Base-by-base conservation (phyloP, 306 rosid species). In the Castanea sativa region DNA sequence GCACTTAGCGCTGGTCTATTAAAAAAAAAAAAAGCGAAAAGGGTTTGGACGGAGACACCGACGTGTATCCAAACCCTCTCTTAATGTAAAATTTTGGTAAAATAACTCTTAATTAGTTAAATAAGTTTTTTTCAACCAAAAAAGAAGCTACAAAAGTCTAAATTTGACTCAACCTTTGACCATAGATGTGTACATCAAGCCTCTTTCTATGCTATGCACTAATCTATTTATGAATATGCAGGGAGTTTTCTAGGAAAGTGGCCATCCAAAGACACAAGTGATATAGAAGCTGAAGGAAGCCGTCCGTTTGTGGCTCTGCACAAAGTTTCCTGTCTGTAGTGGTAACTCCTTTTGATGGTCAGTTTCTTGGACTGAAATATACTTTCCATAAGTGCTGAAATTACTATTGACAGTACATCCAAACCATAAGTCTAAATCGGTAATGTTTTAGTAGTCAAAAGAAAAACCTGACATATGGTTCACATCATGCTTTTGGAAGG, bases 211-310 rank as follows among this genome's bases (percentile, higher is more conserved):
- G 5, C 27, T 20, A 41, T 32, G 71, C 45, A 13, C 32, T 3
- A n/a, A 33, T 33, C 9, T 8, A 4, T 18, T n/a, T 4, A 29
- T 6, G 6, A 63, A 27, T 33, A 9, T 23, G 30, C 25, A 1
- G 51, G 51, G 71, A 67, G 25, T 67, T 67, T 67, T 67, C 71
- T 67, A 67, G 51, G 71, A 67, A 67, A 67, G 71, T 67, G 71
- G 71, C 21, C 1, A 29, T 15, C 5, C 69, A 15, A 63, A 29
- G 43, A 16, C 43, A 63, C 1, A 63, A 49, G 53, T 49, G 53
- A 49, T 11, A 11, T 59, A 0, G 65, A 59, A 59, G 25, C 65
- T 25, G 30, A 59, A 21, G 65, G 5, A 23, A 3, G 13, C 15
- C 5, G 29, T 23, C 25, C 65, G 1, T 59, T 2, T 41, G 45